phyloP scores from a whole-genome alignment of 1,284 basidiomycete genomes.

The Chiua sp. region DNA sequence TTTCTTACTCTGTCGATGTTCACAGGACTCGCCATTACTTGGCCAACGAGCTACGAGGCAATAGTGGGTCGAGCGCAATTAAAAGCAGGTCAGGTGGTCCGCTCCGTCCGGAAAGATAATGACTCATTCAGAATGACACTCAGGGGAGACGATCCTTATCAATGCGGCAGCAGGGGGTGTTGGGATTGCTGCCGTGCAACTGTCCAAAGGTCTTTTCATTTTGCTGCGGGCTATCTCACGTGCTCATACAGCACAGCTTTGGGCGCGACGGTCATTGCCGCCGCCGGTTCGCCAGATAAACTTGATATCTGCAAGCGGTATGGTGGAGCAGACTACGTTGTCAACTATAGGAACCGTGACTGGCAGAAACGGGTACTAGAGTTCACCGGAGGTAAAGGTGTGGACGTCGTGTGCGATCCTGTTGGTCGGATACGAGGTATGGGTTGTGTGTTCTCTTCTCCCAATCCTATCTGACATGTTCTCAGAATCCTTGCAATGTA shows the following conservation, averaged over 20 bases:
- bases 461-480: neutral
- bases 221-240: neutral
- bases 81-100: constrained; percentile 58
- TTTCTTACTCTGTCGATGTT: constrained; percentile 23
- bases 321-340: constrained; percentile 72
- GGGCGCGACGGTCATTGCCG: constrained; percentile 82
- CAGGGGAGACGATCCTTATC: constrained; percentile 89
- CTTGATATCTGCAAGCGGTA: constrained; percentile 69
- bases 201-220: constrained; percentile 73
- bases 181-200: constrained; percentile 89
- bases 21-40: constrained; percentile 77
- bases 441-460: constrained; percentile 8
- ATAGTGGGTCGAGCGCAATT: constrained; percentile 85
- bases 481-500: constrained; percentile 82
- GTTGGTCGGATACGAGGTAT: constrained; percentile 79
- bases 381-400: constrained; percentile 83
- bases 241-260: constrained; percentile 50
- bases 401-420: constrained; percentile 90
- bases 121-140: constrained; percentile 14
- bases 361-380: constrained; percentile 81
- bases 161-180: constrained; percentile 94
- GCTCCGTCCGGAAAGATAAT: neutral
- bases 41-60: constrained; percentile 90
- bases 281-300: constrained; percentile 73
- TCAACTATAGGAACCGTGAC: constrained; percentile 68